Evolutionary conservation across 768 basidiomycete species (phyloP), one percentile per base, ranked within the genome.

Genomic region (Obba rivulosa): DNA sequence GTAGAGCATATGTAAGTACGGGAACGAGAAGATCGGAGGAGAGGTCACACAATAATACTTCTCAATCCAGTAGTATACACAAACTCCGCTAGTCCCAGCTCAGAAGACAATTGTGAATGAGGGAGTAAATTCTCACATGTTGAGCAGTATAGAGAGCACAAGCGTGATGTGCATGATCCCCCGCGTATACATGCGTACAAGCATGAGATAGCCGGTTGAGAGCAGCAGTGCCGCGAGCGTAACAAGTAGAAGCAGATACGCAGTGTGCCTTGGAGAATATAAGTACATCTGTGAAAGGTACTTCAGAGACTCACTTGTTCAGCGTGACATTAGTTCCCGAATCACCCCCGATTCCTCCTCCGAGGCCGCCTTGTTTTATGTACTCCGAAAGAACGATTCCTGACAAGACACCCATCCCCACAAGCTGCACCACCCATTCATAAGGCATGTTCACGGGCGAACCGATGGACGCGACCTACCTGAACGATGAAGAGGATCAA

Each of bases 81-180:
- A 85, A 22, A 88, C 79, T 24, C 76, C 87, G 54, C 87, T 87
- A 61, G 44, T 42, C 21, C 17, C 24, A 34, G 22, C 35, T 49
- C 20, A 41, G 5, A 22, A 5, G 28, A n/a, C n/a, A n/a, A n/a
- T n/a, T n/a, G n/a, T 28, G 36, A 34, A 35, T 25, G 34, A 9
- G 5, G 23, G 13, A n/a, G 31, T 11, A 34, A 50, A 53, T n/a
- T n/a, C 78, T 48, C 59, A 83, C 83, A 85, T 79, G 58, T 85
- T 85, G 46, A 85, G 63, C 17, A 73, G 34, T 24, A 84, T 80
- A 4, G 79, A 78, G 17, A 85, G 67, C 24, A 87, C 63, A 8
- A 87, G 73, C 3, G 85, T 86, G 22, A 86, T 75, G 57, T 87
- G 88, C 80, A 90, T 87, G 57, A 92, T 84, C 10, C 74, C 61